A percentile compares a stretch with the other conserved stretches of the same genome.
Conservation (phyloP, 176 grass and related monocot genomes). For the Thinopyrum elongatum region DNA sequence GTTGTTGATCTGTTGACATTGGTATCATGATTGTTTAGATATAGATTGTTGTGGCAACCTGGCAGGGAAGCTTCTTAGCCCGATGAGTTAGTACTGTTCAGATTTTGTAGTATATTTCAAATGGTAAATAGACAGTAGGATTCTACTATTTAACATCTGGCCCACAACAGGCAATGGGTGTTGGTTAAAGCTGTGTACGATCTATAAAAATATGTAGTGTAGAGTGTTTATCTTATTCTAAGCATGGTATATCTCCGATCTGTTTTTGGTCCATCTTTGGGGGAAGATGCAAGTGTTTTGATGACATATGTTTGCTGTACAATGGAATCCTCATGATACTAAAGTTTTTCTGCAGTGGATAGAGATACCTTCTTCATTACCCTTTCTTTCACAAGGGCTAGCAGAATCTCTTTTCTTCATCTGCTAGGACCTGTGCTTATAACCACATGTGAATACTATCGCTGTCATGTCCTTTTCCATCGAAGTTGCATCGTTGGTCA, state of each 20-base stretch:
- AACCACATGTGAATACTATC: neutral
- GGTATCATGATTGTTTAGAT: neutral
- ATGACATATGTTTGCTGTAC: neutral
- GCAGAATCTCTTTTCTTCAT: neutral
- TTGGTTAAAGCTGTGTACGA: neutral
- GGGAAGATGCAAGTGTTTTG: conserved; percentile 11
- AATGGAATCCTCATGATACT: neutral
- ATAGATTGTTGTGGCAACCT: neutral
- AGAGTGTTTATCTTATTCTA: neutral
- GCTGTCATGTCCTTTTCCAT: neutral
- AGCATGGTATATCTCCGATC: neutral
- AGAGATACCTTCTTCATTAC: neutral
- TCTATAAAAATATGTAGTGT: neutral
- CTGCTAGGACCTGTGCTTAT: conserved; percentile 4
- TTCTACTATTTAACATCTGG: neutral
- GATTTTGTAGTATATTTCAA: neutral
- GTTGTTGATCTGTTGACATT: neutral
- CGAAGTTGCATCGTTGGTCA: neutral
- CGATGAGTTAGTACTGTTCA: neutral
- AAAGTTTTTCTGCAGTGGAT: neutral
- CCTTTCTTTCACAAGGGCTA: conserved; percentile 10
- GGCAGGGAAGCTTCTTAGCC: neutral
- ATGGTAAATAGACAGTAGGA: neutral
- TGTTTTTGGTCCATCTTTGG: neutral
- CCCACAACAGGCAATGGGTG: neutral